Conservation (phyloP, 306 rosid genomes). For the barrel medic (Medicago truncatula) region MtrunA17r5.0-ANR NC_053042.1:54379501-54380000, state of each 20-base stretch:
- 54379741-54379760: no score
- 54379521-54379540: no score
- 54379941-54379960: background rate
- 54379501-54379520: no score
- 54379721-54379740: slow-evolving; percentile 25
- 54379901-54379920: slow-evolving; percentile 58
- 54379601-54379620: no score
- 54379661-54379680: no score
- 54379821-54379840: slow-evolving; percentile 73
- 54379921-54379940: background rate
- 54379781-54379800: slow-evolving; percentile 32
- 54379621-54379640: no score
- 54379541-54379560: no score
- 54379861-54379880: slow-evolving; percentile 93
- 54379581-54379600: no score
- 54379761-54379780: no score
- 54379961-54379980: slow-evolving; percentile 34
- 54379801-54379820: slow-evolving; percentile 98
- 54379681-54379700: slow-evolving; percentile 38
- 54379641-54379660: no score
- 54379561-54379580: no score
- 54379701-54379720: slow-evolving; percentile 46
- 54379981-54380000: slow-evolving; percentile 53
- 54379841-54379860: slow-evolving; percentile 96
- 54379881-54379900: slow-evolving; percentile 82